phyloP scores from a whole-genome alignment of 2,329 filamentous ascomycete genomes.

The Helicocarpus griseus region DNA sequence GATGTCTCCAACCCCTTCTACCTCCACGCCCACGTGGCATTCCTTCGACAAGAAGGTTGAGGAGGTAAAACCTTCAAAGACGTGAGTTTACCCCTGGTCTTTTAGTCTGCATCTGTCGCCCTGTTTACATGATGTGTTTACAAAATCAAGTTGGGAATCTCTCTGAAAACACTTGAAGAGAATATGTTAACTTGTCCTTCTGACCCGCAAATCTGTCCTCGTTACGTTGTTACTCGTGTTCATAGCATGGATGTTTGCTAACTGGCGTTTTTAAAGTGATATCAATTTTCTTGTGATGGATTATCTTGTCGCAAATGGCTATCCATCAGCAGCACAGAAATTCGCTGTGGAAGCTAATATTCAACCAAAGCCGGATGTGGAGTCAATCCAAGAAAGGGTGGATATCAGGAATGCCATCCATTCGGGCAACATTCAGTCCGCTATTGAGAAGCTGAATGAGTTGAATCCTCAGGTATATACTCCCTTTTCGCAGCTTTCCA shows the following conservation, averaged over 20 bases:
- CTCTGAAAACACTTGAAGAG: conserved; percentile 95
- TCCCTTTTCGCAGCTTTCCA: conserved; percentile 8
- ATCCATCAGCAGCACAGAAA: conserved; percentile 81
- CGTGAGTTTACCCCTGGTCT: conserved; percentile 50
- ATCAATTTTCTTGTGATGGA: conserved; percentile 94
- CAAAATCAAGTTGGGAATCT: conserved; percentile 99
- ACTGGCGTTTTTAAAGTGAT: conserved; percentile 51
- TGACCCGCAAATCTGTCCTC: conserved; percentile 37
- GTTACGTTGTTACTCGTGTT: conserved; percentile 3
- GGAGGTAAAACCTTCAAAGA: conserved; percentile 78
- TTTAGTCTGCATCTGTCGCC: conserved; percentile 4
- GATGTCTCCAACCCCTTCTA: conserved; percentile 63
- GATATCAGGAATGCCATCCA: conserved; percentile 79
- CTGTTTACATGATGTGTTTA: conserved; percentile 60
- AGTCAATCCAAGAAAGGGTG: conserved; percentile 67
- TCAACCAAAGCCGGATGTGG: conserved; percentile 58
- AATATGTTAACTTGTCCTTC: conserved; percentile 70
- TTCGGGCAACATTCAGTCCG: conserved; percentile 71
- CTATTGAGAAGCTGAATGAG: conserved; percentile 81
- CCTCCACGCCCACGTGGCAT: conserved; percentile 59
- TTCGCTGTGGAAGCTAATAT: conserved; percentile 93
- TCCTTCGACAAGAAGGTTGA: conserved; percentile 73
- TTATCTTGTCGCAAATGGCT: conserved; percentile 92
- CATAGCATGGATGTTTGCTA: conserved; percentile 17
- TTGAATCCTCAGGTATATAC: conserved; percentile 78